Conservation (phyloP, 495 filamentous ascomycete species). For the Aspergillus wentii region DNA sequence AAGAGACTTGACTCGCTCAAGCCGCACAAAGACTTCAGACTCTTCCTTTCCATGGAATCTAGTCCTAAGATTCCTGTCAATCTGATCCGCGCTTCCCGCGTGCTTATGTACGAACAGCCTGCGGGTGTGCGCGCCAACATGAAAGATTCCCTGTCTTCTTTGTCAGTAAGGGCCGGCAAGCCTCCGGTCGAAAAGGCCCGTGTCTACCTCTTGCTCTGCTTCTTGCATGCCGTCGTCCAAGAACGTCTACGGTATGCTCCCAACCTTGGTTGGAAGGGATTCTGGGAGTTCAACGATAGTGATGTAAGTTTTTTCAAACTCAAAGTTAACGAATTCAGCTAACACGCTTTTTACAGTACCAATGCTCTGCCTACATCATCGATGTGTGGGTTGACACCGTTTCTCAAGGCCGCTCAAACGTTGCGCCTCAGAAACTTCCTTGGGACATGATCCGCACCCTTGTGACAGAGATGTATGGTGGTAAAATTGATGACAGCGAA, state of each 20-base stretch:
- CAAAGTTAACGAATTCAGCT: conserved; percentile 5
- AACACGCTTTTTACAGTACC: conserved; percentile 60
- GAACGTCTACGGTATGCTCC: conserved; percentile 94
- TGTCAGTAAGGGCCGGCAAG: conserved; percentile 72
- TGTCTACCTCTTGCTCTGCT: conserved; percentile 86
- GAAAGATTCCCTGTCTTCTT: conserved; percentile 88
- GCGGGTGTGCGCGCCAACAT: conserved; percentile 96
- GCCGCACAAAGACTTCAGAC: conserved; percentile 86
- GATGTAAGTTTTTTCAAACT: conserved; percentile 62
- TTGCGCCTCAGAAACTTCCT: conserved; percentile 87
- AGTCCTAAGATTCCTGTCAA: conserved; percentile 97
- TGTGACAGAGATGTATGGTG: conserved; percentile 90
- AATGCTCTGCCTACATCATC: conserved; percentile 93
- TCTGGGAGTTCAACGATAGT: conserved; percentile 99
- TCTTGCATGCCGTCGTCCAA: conserved; percentile 94
- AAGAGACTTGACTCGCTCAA: conserved; percentile 95
- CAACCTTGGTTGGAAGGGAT: conserved; percentile 93
- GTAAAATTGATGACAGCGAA: conserved; percentile 91
- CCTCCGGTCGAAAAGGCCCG: conserved; percentile 87
- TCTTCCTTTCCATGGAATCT: conserved; percentile 97
- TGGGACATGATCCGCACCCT: conserved; percentile 97
- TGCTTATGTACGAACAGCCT: conserved; percentile 97
- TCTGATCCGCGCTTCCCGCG: conserved; percentile 82
- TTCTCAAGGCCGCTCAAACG: conserved; percentile 79
- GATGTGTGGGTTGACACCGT: conserved; percentile 89